Conservation (phyloP, 2,329 filamentous ascomycete species). For the Ophiostoma sp. region DNA sequence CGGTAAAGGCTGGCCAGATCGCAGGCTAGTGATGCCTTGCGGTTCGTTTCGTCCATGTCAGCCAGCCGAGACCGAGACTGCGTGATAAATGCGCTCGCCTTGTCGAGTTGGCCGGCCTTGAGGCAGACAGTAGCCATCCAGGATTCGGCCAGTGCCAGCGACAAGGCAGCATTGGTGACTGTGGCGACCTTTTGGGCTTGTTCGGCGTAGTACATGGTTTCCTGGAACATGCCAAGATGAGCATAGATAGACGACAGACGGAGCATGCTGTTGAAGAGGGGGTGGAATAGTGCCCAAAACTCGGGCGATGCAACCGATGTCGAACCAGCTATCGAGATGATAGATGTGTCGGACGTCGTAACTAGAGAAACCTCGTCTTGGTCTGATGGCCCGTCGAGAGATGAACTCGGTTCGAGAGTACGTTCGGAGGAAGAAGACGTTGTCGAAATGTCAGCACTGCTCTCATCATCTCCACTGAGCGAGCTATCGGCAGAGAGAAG, state of each 20-base stretch:
- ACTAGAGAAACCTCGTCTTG: neutral
- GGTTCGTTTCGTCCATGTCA: conserved; percentile 46
- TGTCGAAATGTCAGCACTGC: conserved; percentile 24
- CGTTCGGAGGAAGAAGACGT: neutral
- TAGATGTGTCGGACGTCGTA: conserved; percentile 6
- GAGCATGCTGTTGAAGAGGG: conserved; percentile 69
- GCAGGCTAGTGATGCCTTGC: conserved; percentile 52
- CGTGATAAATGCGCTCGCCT: conserved; percentile 56
- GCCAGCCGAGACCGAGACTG: conserved; percentile 56
- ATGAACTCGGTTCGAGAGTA: neutral
- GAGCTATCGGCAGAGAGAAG: neutral
- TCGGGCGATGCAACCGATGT: conserved; percentile 46
- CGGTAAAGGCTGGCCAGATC: conserved; percentile 58
- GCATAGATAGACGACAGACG: conserved; percentile 77
- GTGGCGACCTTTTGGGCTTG: conserved; percentile 76
- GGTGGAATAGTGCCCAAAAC: conserved; percentile 78
- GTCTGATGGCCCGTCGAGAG: neutral
- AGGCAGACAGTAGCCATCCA: conserved; percentile 58
- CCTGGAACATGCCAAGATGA: conserved; percentile 81
- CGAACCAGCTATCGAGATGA: neutral
- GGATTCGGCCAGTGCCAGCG: conserved; percentile 54
- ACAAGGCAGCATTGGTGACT: conserved; percentile 63
- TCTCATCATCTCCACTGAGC: conserved; percentile 28
- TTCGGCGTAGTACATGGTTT: conserved; percentile 85
- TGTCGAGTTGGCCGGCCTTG: conserved; percentile 59